Evolutionary conservation across 2,329 filamentous ascomycete species (phyloP).

Genomic region (Sclerotinia subarctica): DNA sequence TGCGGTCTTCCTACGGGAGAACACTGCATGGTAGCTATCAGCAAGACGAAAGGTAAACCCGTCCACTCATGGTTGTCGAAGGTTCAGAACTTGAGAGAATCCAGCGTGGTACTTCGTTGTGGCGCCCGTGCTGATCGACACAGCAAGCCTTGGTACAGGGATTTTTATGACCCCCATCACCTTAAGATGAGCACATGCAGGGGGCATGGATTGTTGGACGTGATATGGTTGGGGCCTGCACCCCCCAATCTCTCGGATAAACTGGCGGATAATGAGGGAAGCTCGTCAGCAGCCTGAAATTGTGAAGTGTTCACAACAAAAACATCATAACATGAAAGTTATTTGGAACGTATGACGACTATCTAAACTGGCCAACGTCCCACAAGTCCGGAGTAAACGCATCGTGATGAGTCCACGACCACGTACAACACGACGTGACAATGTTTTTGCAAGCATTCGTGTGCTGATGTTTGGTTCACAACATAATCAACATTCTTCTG

Average conservation of each 20-base stretch:
- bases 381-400: conserved; percentile 14
- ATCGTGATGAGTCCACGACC: conserved; percentile 10
- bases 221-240: conserved; percentile 20
- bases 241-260: conserved; percentile 25
- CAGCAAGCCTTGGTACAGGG: conserved; percentile 15
- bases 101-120: conserved; percentile 21
- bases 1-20: conserved; percentile 21
- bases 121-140: conserved; percentile 22
- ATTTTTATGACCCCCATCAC: conserved; percentile 21
- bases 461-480: conserved; percentile 15
- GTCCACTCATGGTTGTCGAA: conserved; percentile 16
- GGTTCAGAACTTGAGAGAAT: conserved; percentile 12
- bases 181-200: conserved; percentile 22
- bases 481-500: conserved; percentile 4
- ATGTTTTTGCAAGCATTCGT: conserved; percentile 11
- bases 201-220: conserved; percentile 20
- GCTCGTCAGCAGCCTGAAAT: conserved; percentile 19
- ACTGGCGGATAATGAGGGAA: conserved; percentile 21
- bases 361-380: conserved; percentile 14
- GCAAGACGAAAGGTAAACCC: conserved; percentile 7
- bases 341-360: conserved; percentile 13
- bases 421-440: conserved; percentile 12
- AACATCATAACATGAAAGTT: conserved; percentile 8
- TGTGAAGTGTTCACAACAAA: conserved; percentile 3
- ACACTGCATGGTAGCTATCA: conserved; percentile 20